phyloP scores from a whole-genome alignment of 129 eudicot species.

The Glebionis coronaria region DNA sequence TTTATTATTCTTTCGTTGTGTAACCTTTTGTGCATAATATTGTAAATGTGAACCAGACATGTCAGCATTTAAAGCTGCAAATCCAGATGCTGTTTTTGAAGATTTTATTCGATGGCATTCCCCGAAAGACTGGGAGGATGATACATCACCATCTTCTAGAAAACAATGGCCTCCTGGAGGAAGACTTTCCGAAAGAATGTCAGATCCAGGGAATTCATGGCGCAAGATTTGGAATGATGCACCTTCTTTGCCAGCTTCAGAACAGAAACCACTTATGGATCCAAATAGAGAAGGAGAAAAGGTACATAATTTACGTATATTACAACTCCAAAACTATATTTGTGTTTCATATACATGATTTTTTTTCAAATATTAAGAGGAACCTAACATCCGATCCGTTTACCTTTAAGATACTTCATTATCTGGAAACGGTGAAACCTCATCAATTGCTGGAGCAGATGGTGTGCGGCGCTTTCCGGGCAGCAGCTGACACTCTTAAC shows the following conservation, averaged over 20 bases:
- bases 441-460: conserved; percentile 82
- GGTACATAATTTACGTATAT: conserved; percentile 35
- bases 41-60: conserved; percentile 53
- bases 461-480: conserved; percentile 85
- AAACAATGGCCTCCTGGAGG: conserved; percentile 85
- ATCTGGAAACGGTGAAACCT: conserved; percentile 83
- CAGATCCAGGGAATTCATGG: conserved; percentile 81
- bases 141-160: conserved; percentile 36
- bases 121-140: conserved; percentile 92
- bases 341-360: not conserved
- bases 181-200: conserved; percentile 90
- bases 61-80: conserved; percentile 98
- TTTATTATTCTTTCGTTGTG: not conserved
- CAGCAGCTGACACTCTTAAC: conserved; percentile 78
- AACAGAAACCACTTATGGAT: conserved; percentile 88
- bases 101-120: conserved; percentile 99
- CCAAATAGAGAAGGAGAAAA: conserved; percentile 96
- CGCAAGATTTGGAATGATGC: conserved; percentile 89
- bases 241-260: conserved; percentile 73
- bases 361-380: not conserved
- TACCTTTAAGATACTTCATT: conserved; percentile 68
- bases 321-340: not conserved
- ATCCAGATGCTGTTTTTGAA: conserved; percentile 88
- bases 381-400: conserved; percentile 2
- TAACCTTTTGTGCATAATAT: conserved; percentile 7